These are phyloP conservation scores for Paramecium sonneborni DNA, from an alignment of 73 alveolate genomes.

Conservation along the genomic window DNA sequence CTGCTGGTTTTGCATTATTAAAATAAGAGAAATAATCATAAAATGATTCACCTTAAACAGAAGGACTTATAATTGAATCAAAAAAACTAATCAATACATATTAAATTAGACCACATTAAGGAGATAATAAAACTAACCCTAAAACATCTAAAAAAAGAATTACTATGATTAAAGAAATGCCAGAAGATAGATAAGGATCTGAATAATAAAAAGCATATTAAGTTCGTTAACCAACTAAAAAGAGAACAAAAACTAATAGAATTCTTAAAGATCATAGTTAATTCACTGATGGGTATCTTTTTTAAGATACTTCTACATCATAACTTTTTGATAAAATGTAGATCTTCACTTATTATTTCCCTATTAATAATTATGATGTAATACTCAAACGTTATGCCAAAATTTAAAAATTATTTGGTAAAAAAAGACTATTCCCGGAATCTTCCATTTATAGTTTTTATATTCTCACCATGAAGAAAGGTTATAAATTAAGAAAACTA, in stretches of 20 bases:
- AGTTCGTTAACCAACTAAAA: background rate
- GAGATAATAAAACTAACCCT: background rate
- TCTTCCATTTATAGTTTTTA: slow-evolving; percentile 10
- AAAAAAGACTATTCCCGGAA: slow-evolving; percentile 5
- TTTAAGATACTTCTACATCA: background rate
- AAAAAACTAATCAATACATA: background rate
- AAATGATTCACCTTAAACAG: background rate
- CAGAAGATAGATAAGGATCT: background rate
- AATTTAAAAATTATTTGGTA: background rate
- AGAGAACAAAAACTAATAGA: background rate
- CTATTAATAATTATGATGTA: slow-evolving; percentile 5
- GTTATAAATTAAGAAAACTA: background rate
- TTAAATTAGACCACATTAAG: background rate
- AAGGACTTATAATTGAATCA: background rate
- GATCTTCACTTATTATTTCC: background rate
- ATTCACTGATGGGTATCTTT: background rate
- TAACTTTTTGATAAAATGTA: background rate
- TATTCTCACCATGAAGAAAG: background rate
- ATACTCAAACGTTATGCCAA: background rate
- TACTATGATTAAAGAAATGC: background rate
- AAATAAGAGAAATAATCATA: background rate
- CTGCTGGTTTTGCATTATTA: background rate
- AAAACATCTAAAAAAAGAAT: background rate
- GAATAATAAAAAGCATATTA: background rate
- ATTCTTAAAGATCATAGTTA: background rate